Evolutionary conservation across 1,284 basidiomycete species (phyloP), one percentile per base, ranked within the genome.

Genomic region (Boletus sp.): DNA sequence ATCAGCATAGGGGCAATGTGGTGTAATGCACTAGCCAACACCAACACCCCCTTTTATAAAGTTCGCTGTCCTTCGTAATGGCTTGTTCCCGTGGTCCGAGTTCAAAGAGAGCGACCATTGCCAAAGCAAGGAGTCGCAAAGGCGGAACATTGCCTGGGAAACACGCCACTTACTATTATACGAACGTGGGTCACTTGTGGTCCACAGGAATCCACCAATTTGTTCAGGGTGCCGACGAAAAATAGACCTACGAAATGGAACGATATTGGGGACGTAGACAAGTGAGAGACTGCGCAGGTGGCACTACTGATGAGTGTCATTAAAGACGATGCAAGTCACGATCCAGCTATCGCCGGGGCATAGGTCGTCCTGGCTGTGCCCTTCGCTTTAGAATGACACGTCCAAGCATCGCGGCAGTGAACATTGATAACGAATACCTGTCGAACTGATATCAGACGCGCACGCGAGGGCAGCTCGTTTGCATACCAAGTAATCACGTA

Each of bases 401-500:
- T 7, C 54, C 67, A 3, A 68, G 55, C 66, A 67, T 66, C 12
- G 42, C 52, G 41, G 65, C 55, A n/a, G 85, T 88, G 48, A 88
- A 72, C 8, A 75, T 81, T 8, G 85, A 88, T 9, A 88, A 68
- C 1, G 82, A 76, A 69, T 82, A 88, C 85, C 86, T 88, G 52
- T 46, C 16, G 42, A 40, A 25, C 16, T 25, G 22, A 40, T 37
- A 27, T 51, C 16, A 44, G 41, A 44, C 50, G 32, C 16, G 43
- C 45, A 22, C 32, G 22, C 19, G 30, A 26, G 17, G 20, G 41
- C 35, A 30, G 19, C 45, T 46, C 5, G 23, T 41, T 51, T 23
- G 57, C 75, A 41, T 59, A 94, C 95, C 95, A 99, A 10, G 95
- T 99, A 16, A 88, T 80, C 6, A 95, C 91, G 67, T 99, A 99